Percentiles rank a stretch among this genome's conserved stretches.
Evolutionary conservation across 768 basidiomycete genomes (phyloP).

Genomic region (Lanmaoa rubissima): DNA sequence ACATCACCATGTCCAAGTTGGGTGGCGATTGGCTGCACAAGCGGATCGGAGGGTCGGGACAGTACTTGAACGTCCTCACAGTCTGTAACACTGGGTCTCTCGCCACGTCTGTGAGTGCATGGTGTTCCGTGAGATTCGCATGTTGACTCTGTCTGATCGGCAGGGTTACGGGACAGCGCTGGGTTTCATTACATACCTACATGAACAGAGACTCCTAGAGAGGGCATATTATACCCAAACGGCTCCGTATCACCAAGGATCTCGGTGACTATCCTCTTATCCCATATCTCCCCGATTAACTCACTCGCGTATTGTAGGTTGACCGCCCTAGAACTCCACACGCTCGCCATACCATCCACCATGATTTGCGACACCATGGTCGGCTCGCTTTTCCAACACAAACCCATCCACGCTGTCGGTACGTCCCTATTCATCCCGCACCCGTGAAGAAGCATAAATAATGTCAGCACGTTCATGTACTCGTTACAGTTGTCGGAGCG

Average conservation of each 20-base stretch:
- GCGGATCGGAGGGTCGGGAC: constrained; percentile 33
- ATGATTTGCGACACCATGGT: constrained; percentile 99
- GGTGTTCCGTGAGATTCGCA: not conserved
- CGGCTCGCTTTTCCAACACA: constrained; percentile 88
- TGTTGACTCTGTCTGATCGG: constrained; percentile 1
- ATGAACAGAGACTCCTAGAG: constrained; percentile 72
- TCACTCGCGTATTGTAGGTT: constrained; percentile 45
- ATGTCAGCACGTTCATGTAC: not conserved
- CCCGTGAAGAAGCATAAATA: not conserved
- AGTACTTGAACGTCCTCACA: constrained; percentile 77
- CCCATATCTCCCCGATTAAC: not conserved
- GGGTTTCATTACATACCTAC: constrained; percentile 88
- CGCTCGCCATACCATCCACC: constrained; percentile 77
- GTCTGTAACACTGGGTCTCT: constrained; percentile 98
- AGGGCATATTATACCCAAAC: constrained; percentile 93
- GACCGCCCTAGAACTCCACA: constrained; percentile 86
- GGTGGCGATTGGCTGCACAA: constrained; percentile 85
- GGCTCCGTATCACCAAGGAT: constrained; percentile 92
- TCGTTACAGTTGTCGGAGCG: constrained; percentile 68
- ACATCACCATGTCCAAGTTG: constrained; percentile 78
- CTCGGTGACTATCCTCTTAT: constrained; percentile 44
- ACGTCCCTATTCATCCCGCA: constrained; percentile 8
- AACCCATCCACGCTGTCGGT: constrained; percentile 81
- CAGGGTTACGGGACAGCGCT: constrained; percentile 96
- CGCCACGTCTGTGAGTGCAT: constrained; percentile 74